Percentiles rank a stretch among this genome's conserved stretches.
These are phyloP conservation scores for Neurospora tetrasperma DNA, from an alignment of 495 filamentous ascomycete genomes.

Conservation along the genomic window DNA sequence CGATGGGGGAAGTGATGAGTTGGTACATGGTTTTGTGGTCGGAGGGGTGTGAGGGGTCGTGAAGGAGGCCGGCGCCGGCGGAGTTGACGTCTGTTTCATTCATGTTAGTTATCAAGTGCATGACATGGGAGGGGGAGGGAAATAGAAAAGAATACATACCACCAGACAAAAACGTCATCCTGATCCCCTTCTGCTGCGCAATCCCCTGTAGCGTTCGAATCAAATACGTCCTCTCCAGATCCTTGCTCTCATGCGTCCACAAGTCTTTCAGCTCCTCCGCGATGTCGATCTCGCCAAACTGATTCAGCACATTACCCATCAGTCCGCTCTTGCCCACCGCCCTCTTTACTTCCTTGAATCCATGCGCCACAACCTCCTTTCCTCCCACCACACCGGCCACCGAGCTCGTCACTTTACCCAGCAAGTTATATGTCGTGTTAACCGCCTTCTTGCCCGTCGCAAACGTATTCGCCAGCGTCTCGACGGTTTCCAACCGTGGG, in stretches of 20 bases:
- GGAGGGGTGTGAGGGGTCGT: conserved; percentile 79
- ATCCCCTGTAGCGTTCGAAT: conserved; percentile 94
- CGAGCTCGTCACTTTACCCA: conserved; percentile 88
- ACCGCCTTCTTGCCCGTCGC: conserved; percentile 94
- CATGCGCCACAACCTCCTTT: conserved; percentile 79
- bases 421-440: conserved; percentile 86
- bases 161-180: conserved; percentile 93
- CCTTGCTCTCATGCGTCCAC: conserved; percentile 98
- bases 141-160: conserved; percentile 30
- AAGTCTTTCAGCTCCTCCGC: conserved; percentile 89
- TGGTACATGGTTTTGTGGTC: conserved; percentile 99
- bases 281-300: conserved; percentile 95
- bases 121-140: background rate
- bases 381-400: conserved; percentile 92
- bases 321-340: conserved; percentile 89
- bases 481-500: conserved; percentile 81
- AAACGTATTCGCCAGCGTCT: conserved; percentile 78
- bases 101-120: too few species aligned
- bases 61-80: conserved; percentile 85
- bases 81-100: conserved; percentile 59
- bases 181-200: conserved; percentile 79
- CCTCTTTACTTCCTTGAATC: conserved; percentile 89
- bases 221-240: conserved; percentile 91
- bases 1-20: conserved; percentile 81
- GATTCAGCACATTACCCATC: conserved; percentile 88